A percentile compares a stretch with the other conserved stretches of the same genome.
These are phyloP conservation scores for Taiozyma sp. DNA, from an alignment of 1,139 yeast genomes.

Conservation along the genomic window DNA sequence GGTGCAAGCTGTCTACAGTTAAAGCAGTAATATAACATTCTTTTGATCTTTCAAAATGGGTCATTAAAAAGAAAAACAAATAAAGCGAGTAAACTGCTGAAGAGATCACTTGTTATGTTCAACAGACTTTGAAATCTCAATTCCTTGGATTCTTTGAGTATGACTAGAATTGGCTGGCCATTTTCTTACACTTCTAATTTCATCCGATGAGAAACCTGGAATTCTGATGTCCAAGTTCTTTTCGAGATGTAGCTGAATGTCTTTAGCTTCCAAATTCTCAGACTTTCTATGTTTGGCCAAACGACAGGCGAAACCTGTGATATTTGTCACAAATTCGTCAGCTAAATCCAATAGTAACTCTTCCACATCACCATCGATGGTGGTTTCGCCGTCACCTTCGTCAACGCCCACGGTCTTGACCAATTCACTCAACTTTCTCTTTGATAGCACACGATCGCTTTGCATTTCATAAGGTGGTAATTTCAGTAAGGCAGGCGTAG, in stretches of 20 bases:
- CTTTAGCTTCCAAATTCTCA: slow-evolving; percentile 83
- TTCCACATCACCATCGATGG: slow-evolving; percentile 95
- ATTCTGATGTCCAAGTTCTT: slow-evolving; percentile 93
- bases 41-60: background rate
- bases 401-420: slow-evolving; percentile 78
- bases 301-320: slow-evolving; percentile 89
- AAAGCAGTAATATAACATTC: background rate
- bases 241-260: slow-evolving; percentile 87
- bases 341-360: slow-evolving; percentile 87
- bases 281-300: slow-evolving; percentile 91
- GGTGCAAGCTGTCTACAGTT: background rate
- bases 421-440: slow-evolving; percentile 80
- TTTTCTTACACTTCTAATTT: slow-evolving; percentile 76
- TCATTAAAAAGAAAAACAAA: background rate
- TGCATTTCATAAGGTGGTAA: slow-evolving; percentile 81
- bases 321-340: slow-evolving; percentile 89
- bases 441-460: slow-evolving; percentile 80
- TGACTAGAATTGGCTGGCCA: slow-evolving; percentile 73
- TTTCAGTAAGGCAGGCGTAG: slow-evolving; percentile 70
- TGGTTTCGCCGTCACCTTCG: slow-evolving; percentile 83
- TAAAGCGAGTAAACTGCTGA: background rate
- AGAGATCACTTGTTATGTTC: slow-evolving; percentile 21
- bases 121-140: slow-evolving; percentile 29
- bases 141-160: slow-evolving; percentile 63
- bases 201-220: slow-evolving; percentile 92